phyloP scores from a whole-genome alignment of 306 rosid species.

The Pterocarpus santalinus region DNA sequence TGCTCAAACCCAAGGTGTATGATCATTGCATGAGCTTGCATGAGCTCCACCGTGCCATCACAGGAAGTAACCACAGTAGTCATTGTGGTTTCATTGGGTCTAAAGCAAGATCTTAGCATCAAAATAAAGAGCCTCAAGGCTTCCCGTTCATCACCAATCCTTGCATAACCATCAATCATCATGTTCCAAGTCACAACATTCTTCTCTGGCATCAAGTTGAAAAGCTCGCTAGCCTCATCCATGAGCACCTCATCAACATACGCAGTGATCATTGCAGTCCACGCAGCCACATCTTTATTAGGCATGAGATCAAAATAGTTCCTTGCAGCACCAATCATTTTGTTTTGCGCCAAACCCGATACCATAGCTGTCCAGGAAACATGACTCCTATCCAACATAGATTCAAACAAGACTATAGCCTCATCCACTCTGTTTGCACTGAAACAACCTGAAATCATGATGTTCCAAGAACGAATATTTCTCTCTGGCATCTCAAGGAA shows the following conservation, averaged over 20 bases:
- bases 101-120: conserved; percentile 52
- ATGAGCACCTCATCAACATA: conserved; percentile 50
- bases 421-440: conserved; percentile 50
- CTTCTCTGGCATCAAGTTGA: conserved; percentile 56
- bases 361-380: conserved; percentile 64
- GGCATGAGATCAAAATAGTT: conserved; percentile 62
- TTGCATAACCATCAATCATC: conserved; percentile 55
- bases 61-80: conserved; percentile 50
- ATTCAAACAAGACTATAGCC: conserved; percentile 56
- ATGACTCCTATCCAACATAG: conserved; percentile 52
- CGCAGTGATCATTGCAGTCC: conserved; percentile 61
- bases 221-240: conserved; percentile 56
- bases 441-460: conserved; percentile 62
- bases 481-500: conserved; percentile 56
- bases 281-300: conserved; percentile 52
- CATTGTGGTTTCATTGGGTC: conserved; percentile 54
- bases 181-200: conserved; percentile 56
- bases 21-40: conserved; percentile 55
- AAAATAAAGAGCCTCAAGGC: conserved; percentile 55
- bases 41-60: conserved; percentile 56
- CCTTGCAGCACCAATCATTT: conserved; percentile 52
- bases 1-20: conserved; percentile 54
- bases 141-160: conserved; percentile 33
- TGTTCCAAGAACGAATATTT: conserved; percentile 60
- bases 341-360: conserved; percentile 58